Evolutionary conservation across 2,329 filamentous ascomycete species (phyloP), one percentile per base, ranked within the genome.

Genomic region (Aureobasidium sp.): DNA sequence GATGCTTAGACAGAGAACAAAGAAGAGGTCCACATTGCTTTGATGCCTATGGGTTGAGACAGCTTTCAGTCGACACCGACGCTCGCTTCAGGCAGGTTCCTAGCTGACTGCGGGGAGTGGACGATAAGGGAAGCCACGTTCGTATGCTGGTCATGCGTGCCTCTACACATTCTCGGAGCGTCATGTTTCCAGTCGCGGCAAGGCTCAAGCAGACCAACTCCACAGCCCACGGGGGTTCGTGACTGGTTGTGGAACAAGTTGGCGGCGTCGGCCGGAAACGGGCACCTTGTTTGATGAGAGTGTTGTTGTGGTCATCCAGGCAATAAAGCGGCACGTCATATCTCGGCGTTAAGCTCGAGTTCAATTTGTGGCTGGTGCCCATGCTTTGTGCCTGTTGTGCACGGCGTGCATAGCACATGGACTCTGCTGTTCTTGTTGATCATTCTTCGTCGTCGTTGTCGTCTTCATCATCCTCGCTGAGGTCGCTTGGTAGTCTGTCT

Each of bases 401-500:
- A 36, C 29, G 3, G 3, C 15, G 37, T 61, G 58, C 48, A 61
- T 44, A 61, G 48, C 32, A 53, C 27, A 47, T 36, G 44, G 36
- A 26, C 29, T 48, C 44, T 20, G 20, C 20, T 20, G 20, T 20
- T 20, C 20, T 20, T 20, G 44, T 60, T 34, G 44, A 13, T 60
- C 56, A 59, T 42, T 32, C 23, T 42, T 60, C 34, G 23, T 50
- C 29, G 20, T 47, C 36, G 17, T 51, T 58, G 20, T 65, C 5
- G 5, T 37, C 36, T 50, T 51, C 20, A 32, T 53, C 62, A 34
- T 65, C 64, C 5, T 50, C 51, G 37, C 61, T 65, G 32, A 65
- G 66, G 42, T 69, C 68, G 62, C 70, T 72, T 13, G 71, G 73
- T 26, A 76, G 65, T 7, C 67, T 63, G 50, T 68, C 64, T 10